These are phyloP conservation scores for Lactifluus subvellereus DNA, from an alignment of 768 basidiomycete genomes.

Conservation along the genomic window DNA sequence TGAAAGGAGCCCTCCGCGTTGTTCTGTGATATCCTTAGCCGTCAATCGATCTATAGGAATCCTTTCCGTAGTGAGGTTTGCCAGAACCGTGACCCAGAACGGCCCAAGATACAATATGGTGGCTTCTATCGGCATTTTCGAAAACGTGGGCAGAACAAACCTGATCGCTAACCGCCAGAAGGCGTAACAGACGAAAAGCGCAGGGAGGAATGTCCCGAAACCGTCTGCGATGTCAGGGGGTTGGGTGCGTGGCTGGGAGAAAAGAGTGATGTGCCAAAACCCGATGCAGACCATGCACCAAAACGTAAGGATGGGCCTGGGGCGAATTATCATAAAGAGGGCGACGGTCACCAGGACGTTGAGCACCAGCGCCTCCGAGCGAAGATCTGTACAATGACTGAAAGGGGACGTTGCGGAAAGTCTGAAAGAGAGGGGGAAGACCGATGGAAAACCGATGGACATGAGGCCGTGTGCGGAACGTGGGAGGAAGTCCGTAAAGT, in stretches of 20 bases:
- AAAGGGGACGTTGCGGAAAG: constrained; percentile 46
- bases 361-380: constrained; percentile 63
- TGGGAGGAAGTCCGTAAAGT: constrained; percentile 65
- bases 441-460: constrained; percentile 67
- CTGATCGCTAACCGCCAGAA: constrained; percentile 76
- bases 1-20: constrained; percentile 60
- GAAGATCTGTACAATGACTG: constrained; percentile 64
- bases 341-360: constrained; percentile 62
- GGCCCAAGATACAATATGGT: constrained; percentile 68
- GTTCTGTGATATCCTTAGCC: constrained; percentile 56
- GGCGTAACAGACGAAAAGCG: constrained; percentile 69
- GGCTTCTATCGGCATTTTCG: constrained; percentile 60
- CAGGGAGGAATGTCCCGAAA: constrained; percentile 72
- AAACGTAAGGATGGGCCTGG: constrained; percentile 58
- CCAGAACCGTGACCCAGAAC: constrained; percentile 73
- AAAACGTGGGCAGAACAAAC: constrained; percentile 66
- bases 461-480: constrained; percentile 53
- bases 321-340: constrained; percentile 69
- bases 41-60: constrained; percentile 78
- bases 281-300: constrained; percentile 81
- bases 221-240: constrained; percentile 68
- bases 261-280: constrained; percentile 79
- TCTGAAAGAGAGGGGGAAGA: constrained; percentile 67
- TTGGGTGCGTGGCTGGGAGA: constrained; percentile 61
- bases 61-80: constrained; percentile 63